phyloP scores from a whole-genome alignment of 2,329 filamentous ascomycete species.

The Seiridium unicorne region DNA sequence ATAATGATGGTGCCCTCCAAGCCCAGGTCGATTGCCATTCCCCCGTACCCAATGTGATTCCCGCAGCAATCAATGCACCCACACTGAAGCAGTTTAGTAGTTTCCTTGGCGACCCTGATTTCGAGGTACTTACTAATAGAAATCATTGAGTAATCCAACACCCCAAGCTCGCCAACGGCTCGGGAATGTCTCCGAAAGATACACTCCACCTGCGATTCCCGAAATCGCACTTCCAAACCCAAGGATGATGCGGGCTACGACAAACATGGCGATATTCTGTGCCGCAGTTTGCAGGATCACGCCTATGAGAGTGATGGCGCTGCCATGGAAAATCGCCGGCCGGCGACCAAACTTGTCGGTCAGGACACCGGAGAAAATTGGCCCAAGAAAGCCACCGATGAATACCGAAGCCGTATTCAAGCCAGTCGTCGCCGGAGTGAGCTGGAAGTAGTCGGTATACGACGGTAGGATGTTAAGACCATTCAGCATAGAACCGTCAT shows the following conservation, averaged over 20 bases:
- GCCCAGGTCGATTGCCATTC: constrained; percentile 42
- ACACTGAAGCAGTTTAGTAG: constrained; percentile 13
- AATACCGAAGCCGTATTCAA: constrained; percentile 56
- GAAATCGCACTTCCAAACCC: constrained; percentile 43
- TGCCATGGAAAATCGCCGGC: constrained; percentile 38
- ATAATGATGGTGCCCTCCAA: constrained; percentile 40
- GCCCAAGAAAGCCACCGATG: constrained; percentile 47
- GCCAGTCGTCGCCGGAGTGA: constrained; percentile 50
- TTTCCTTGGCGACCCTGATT: neutral
- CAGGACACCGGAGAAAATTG: constrained; percentile 38
- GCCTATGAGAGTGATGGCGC: constrained; percentile 40
- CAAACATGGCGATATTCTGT: constrained; percentile 52
- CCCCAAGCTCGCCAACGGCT: constrained; percentile 36
- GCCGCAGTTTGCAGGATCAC: constrained; percentile 45
- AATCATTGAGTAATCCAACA: constrained; percentile 24
- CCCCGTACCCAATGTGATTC: constrained; percentile 40
- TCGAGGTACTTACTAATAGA: constrained; percentile 22
- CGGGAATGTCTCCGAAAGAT: constrained; percentile 48
- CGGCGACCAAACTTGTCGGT: constrained; percentile 42
- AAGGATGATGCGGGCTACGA: constrained; percentile 43
- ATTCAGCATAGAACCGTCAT: constrained; percentile 53
- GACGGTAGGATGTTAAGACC: constrained; percentile 56
- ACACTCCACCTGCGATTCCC: constrained; percentile 42
- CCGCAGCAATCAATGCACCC: constrained; percentile 40
- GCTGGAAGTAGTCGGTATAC: constrained; percentile 54